A percentile compares a stretch with the other conserved stretches of the same genome.
Conservation (phyloP, 2,329 filamentous ascomycete genomes). For the Escovopsis weberi region DNA sequence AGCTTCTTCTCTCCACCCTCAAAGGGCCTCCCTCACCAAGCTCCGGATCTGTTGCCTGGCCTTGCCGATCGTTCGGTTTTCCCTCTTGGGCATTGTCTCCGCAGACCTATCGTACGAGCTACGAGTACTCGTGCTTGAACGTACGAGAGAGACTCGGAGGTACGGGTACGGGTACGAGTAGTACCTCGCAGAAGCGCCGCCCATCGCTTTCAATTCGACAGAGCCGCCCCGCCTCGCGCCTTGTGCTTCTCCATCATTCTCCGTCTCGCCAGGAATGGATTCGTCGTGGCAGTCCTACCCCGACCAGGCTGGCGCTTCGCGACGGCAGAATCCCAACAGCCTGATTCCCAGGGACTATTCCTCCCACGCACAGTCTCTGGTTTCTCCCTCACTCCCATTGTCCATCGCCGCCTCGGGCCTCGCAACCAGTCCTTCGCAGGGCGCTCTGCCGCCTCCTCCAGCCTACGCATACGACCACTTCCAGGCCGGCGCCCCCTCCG, state of each 20-base stretch:
- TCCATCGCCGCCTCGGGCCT: not conserved
- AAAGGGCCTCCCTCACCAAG: not conserved
- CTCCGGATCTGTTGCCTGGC: not conserved
- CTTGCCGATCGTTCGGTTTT: not conserved
- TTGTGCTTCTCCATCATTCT: conserved; percentile 1
- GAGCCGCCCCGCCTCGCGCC: not conserved
- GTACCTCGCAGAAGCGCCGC: not conserved
- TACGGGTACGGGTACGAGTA: too few relatives aligned
- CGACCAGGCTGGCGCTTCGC: conserved; percentile 47
- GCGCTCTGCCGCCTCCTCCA: conserved; percentile 25
- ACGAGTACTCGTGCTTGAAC: too few relatives aligned
- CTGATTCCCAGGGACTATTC: conserved; percentile 36
- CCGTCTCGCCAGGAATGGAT: conserved; percentile 29
- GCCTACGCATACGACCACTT: conserved; percentile 45
- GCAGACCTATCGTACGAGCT: not conserved
- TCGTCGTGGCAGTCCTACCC: conserved; percentile 52
- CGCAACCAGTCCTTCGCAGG: conserved; percentile 9
- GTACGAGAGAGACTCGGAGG: too few relatives aligned
- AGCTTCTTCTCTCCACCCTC: too few relatives aligned
- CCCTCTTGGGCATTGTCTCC: not conserved
- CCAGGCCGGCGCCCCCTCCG: conserved; percentile 28
- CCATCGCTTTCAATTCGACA: not conserved
- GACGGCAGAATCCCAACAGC: conserved; percentile 44
- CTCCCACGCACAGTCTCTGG: conserved; percentile 17
- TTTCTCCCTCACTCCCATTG: conserved; percentile 8